Conservation (phyloP, 2,329 filamentous ascomycete genomes). For the Nannizzia gypsea region DNA sequence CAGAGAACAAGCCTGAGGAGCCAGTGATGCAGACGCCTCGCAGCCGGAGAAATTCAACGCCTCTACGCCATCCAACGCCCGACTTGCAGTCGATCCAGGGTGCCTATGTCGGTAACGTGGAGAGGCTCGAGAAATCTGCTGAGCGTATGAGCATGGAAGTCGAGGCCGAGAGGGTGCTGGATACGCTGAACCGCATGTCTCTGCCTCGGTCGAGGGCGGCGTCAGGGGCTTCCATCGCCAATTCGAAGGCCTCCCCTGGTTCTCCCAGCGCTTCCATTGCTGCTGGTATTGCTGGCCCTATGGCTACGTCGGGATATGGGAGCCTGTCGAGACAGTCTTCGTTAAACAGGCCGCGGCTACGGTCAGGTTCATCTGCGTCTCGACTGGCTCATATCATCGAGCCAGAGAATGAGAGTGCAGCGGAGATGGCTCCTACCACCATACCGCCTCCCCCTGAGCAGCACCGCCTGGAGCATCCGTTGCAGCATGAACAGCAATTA, state of each 20-base stretch:
- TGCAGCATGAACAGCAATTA: not conserved
- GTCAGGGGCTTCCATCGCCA: conserved; percentile 31
- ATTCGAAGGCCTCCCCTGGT: conserved; percentile 26
- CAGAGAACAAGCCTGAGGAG: conserved; percentile 14
- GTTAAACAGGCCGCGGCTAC: conserved; percentile 21
- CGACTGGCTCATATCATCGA: conserved; percentile 31
- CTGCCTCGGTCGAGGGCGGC: conserved; percentile 19
- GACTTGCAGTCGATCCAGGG: conserved; percentile 41
- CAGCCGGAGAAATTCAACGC: conserved; percentile 28
- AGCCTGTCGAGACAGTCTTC: conserved; percentile 33
- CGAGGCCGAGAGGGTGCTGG: conserved; percentile 27
- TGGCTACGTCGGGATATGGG: conserved; percentile 13
- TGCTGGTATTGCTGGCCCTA: too few species aligned
- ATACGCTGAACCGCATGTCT: not conserved
- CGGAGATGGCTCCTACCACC: conserved; percentile 10
- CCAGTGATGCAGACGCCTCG: conserved; percentile 29
- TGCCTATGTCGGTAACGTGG: conserved; percentile 40
- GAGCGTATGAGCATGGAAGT: conserved; percentile 37
- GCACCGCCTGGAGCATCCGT: not conserved
- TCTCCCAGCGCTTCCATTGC: not conserved
- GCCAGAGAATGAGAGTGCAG: conserved; percentile 26
- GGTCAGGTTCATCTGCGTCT: conserved; percentile 28
- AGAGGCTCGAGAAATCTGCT: conserved; percentile 38
- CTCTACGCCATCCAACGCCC: conserved; percentile 38
- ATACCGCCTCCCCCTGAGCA: conserved; percentile 12